Percentiles rank a stretch among this genome's conserved stretches.
Evolutionary conservation across 345 rosid genomes (phyloP).

Genomic region (Eucalyptus virginea): DNA sequence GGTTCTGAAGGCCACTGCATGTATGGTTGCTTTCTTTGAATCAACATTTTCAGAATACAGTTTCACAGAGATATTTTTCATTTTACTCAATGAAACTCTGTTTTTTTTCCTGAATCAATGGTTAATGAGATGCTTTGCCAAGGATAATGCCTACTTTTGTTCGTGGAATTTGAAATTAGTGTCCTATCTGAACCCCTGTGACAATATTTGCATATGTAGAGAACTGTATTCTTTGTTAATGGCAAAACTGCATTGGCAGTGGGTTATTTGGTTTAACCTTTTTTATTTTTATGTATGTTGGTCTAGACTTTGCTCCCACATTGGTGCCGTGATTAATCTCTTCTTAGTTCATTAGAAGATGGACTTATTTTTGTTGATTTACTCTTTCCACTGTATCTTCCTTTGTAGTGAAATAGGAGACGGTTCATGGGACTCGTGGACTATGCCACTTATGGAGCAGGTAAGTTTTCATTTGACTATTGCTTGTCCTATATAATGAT

Average conservation of each 20-base stretch:
- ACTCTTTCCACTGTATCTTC: neutral
- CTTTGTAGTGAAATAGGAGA: conserved; percentile 71
- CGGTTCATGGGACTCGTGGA: conserved; percentile 93
- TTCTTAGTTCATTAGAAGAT: neutral
- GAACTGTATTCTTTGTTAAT: neutral
- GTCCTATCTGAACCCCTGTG: neutral
- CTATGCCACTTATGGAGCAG: conserved; percentile 73
- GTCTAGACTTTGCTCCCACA: neutral
- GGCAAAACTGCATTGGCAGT: neutral
- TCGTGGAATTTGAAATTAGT: neutral
- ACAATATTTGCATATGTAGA: neutral
- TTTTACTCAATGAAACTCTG: neutral
- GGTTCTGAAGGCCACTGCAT: conserved; percentile 74
- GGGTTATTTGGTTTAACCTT: neutral
- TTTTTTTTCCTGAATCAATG: neutral
- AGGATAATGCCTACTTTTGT: neutral
- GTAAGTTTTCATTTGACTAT: conserved; percentile 9
- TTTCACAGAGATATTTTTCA: neutral
- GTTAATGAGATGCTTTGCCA: neutral
- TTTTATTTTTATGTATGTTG: neutral
- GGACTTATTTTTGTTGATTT: neutral
- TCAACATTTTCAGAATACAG: neutral
- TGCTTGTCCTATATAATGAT: neutral
- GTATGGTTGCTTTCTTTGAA: conserved; percentile 26
- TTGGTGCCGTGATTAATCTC: neutral